Conservation (phyloP, 768 basidiomycete species). For the Suillus subaureus region DNA sequence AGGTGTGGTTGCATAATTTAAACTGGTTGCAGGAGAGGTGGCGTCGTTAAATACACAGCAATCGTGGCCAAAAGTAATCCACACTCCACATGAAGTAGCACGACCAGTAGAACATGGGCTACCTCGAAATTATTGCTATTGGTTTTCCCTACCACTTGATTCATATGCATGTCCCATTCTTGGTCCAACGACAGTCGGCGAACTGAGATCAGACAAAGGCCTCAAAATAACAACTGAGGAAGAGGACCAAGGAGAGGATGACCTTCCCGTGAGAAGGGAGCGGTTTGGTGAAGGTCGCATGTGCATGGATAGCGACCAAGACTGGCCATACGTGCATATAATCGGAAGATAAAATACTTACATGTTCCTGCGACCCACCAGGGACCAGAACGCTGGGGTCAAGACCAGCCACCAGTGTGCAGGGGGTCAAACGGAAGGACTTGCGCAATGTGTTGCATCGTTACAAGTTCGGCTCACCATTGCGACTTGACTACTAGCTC, state of each 20-base stretch:
- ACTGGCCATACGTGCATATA: too few species aligned
- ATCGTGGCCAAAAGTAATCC: neutral
- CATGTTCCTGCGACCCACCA: neutral
- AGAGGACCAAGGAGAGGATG: too few species aligned
- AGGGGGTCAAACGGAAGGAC: neutral
- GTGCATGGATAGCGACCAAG: neutral
- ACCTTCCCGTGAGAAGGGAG: too few species aligned
- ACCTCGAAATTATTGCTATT: neutral
- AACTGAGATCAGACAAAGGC: conserved; percentile 7
- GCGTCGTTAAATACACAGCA: neutral
- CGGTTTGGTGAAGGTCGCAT: too few species aligned
- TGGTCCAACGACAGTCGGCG: conserved; percentile 3
- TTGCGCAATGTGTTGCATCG: neutral
- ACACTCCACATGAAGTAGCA: neutral
- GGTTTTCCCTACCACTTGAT: too few species aligned
- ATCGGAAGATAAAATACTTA: too few species aligned
- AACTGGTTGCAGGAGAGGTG: neutral
- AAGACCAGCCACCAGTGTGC: neutral
- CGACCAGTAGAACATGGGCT: neutral
- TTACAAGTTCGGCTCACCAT: neutral
- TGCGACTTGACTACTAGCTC: neutral
- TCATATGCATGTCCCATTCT: neutral
- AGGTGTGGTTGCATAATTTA: neutral
- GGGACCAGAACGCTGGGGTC: neutral
- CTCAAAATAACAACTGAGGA: neutral